Percentiles rank a stretch among this genome's conserved stretches.
Conservation (phyloP, 2,329 filamentous ascomycete species). For the Fusarium ambrosium region DNA sequence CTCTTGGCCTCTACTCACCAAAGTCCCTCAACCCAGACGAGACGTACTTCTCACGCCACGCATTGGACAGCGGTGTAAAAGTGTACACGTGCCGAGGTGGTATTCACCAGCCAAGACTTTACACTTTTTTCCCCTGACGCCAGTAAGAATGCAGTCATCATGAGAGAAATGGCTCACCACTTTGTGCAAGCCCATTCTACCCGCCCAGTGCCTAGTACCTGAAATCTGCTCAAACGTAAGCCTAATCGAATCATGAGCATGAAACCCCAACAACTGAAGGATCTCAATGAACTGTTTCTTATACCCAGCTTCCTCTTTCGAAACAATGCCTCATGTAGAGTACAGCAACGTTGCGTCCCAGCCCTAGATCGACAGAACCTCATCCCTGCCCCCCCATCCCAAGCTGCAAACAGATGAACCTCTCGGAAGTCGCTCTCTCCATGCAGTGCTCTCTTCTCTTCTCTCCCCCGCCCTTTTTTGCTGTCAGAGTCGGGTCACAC, state of each 20-base stretch:
- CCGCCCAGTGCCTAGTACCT: neutral
- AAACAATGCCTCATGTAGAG: neutral
- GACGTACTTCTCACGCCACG: neutral
- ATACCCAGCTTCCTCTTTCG: neutral
- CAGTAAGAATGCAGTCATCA: neutral
- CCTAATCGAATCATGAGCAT: neutral
- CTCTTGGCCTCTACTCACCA: neutral
- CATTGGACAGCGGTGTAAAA: neutral
- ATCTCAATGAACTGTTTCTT: neutral
- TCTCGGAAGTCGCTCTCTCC: neutral
- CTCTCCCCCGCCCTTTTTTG: neutral
- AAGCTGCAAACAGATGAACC: neutral
- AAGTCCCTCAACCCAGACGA: neutral
- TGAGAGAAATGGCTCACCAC: constrained; percentile 1
- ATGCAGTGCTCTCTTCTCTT: neutral
- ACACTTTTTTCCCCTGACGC: neutral
- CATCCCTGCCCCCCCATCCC: neutral
- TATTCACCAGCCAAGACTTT: neutral
- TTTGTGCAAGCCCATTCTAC: neutral
- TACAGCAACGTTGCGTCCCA: neutral
- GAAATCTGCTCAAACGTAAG: neutral
- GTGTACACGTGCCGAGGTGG: neutral
- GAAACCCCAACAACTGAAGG: neutral
- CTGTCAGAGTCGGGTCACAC: neutral
- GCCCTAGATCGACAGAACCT: neutral